A percentile compares a stretch with the other conserved stretches of the same genome.
Evolutionary conservation across 805 yeast genomes (phyloP).

Genomic region (Spathaspora boniae): DNA sequence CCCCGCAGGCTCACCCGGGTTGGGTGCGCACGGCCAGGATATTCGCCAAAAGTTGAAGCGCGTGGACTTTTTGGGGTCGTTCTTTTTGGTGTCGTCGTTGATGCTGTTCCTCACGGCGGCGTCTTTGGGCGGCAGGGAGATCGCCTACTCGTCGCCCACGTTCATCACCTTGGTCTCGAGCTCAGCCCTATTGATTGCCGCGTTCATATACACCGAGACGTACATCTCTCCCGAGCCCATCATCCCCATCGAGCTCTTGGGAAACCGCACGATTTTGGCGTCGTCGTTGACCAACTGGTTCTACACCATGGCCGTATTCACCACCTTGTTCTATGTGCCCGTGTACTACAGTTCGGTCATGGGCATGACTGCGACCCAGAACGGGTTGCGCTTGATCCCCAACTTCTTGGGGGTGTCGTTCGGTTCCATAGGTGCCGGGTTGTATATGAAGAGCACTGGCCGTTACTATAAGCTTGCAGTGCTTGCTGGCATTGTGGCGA

Average conservation of each 20-base stretch:
- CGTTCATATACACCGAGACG: slow-evolving; percentile 52
- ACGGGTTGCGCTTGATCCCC: slow-evolving; percentile 58
- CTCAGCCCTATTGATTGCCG: slow-evolving; percentile 31
- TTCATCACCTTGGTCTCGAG: slow-evolving; percentile 31
- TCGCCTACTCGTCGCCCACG: slow-evolving; percentile 43
- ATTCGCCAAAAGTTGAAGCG: slow-evolving; percentile 48
- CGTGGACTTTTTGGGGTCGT: slow-evolving; percentile 67
- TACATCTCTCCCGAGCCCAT: slow-evolving; percentile 60
- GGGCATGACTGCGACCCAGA: slow-evolving; percentile 50
- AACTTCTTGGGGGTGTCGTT: slow-evolving; percentile 65
- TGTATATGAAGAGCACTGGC: slow-evolving; percentile 66
- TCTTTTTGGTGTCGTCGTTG: slow-evolving; percentile 54
- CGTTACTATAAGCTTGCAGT: slow-evolving; percentile 51
- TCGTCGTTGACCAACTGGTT: slow-evolving; percentile 70
- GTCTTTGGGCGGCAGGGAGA: slow-evolving; percentile 59
- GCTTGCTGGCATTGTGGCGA: slow-evolving; percentile 36
- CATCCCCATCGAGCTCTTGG: slow-evolving; percentile 58
- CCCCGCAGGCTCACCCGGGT: slow-evolving; percentile 56
- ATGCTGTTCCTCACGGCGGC: slow-evolving; percentile 60
- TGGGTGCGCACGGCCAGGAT: slow-evolving; percentile 47
- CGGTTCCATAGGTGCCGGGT: slow-evolving; percentile 67
- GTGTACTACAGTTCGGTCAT: slow-evolving; percentile 57
- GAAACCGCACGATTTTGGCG: slow-evolving; percentile 56
- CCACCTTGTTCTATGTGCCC: slow-evolving; percentile 68
- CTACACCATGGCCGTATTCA: slow-evolving; percentile 62